These are phyloP conservation scores for Erodium maritimum DNA, from an alignment of 345 rosid species.

Conservation along the genomic window DNA sequence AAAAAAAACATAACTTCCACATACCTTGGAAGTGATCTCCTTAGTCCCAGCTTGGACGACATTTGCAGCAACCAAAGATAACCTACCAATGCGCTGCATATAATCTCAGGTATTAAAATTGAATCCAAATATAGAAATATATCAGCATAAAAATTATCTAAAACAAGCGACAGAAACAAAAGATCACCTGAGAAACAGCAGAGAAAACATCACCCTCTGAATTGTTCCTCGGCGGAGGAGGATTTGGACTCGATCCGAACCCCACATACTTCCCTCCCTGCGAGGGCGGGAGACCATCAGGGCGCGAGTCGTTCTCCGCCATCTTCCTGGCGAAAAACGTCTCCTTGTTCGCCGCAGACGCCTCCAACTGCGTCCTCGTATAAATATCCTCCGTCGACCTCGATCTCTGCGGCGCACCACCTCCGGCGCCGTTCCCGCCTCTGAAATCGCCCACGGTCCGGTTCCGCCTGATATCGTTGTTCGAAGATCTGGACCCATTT, in stretches of 20 bases:
- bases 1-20: neutral
- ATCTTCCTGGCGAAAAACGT: conserved; percentile 57
- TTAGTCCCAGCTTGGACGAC: conserved; percentile 79
- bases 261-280: conserved; percentile 96
- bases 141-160: neutral
- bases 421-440: conserved; percentile 22
- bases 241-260: conserved; percentile 65
- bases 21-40: conserved; percentile 69
- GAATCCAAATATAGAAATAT: neutral
- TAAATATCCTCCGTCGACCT: conserved; percentile 72
- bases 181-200: conserved; percentile 66
- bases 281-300: conserved; percentile 90
- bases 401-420: conserved; percentile 51
- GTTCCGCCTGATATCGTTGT: conserved; percentile 58
- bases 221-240: conserved; percentile 23
- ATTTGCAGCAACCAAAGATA: conserved; percentile 77
- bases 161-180: neutral
- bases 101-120: neutral
- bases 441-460: conserved; percentile 66
- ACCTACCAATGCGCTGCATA: conserved; percentile 64
- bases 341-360: conserved; percentile 78
- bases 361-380: conserved; percentile 70
- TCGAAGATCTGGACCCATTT: conserved; percentile 34
- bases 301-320: conserved; percentile 68
- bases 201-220: conserved; percentile 59